These are phyloP conservation scores for Wickerhamomyces hampshirensis DNA, from an alignment of 805 yeast genomes.

Conservation along the genomic window DNA sequence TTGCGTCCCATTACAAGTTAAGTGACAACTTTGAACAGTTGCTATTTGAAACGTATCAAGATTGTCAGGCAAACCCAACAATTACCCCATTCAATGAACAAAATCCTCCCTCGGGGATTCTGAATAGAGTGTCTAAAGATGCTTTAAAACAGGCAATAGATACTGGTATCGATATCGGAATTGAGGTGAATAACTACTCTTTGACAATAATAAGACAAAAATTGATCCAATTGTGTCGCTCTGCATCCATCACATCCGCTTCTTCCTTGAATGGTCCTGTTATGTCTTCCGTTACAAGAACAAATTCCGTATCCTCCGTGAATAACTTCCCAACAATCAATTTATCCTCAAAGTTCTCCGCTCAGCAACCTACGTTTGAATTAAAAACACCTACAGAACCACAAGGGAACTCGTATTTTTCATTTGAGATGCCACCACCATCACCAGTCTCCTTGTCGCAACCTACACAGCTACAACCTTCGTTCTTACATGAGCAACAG, in stretches of 20 bases:
- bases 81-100: constrained; percentile 62
- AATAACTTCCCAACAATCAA: constrained; percentile 19
- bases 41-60: constrained; percentile 42
- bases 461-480: not conserved
- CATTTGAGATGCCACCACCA: constrained; percentile 21
- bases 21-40: constrained; percentile 39
- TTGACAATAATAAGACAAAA: constrained; percentile 35
- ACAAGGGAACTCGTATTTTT: constrained; percentile 17
- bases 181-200: constrained; percentile 32
- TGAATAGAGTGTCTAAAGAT: constrained; percentile 54
- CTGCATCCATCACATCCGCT: constrained; percentile 5
- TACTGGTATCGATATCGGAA: constrained; percentile 32
- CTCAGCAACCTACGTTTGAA: constrained; percentile 13
- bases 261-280: constrained; percentile 5
- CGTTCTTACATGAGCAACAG: not conserved
- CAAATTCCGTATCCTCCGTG: constrained; percentile 17
- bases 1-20: constrained; percentile 24
- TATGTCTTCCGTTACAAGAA: constrained; percentile 8
- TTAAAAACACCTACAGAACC: constrained; percentile 19
- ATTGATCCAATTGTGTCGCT: constrained; percentile 25
- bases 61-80: constrained; percentile 50
- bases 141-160: constrained; percentile 37
- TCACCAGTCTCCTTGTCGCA: not conserved
- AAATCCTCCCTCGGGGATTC: constrained; percentile 65
- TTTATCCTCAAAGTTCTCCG: constrained; percentile 16